Evolutionary conservation across 768 basidiomycete species (phyloP).

Genomic region (Russula sp.): DNA sequence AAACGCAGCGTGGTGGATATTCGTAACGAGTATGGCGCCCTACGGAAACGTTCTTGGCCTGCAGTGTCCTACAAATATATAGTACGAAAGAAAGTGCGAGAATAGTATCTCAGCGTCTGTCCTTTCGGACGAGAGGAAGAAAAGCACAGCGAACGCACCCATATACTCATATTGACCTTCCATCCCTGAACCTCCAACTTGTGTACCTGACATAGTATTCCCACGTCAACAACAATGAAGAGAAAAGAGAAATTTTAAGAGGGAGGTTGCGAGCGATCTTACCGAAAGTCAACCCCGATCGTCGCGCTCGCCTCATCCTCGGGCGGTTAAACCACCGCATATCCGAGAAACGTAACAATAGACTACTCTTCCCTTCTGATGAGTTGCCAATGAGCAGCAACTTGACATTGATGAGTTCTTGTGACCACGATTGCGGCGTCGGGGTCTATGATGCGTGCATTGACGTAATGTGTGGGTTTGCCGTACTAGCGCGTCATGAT

Average conservation of each 20-base stretch:
- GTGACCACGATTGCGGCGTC: neutral
- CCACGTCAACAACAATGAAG: neutral
- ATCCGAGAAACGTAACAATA: conserved; percentile 92
- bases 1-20: neutral
- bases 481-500: too few relatives aligned
- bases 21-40: conserved; percentile 69
- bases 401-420: conserved; percentile 60
- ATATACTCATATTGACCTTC: conserved; percentile 92
- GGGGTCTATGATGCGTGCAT: too few relatives aligned
- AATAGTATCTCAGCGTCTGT: neutral
- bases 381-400: conserved; percentile 83
- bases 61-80: conserved; percentile 72
- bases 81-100: neutral
- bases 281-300: conserved; percentile 82
- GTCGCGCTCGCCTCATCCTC: conserved; percentile 87
- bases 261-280: conserved; percentile 35
- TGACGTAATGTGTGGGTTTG: too few relatives aligned
- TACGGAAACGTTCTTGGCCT: conserved; percentile 96
- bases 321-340: conserved; percentile 88
- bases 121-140: neutral
- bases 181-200: conserved; percentile 80
- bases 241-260: neutral
- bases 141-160: conserved; percentile 58
- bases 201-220: conserved; percentile 56
- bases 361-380: conserved; percentile 89